Base-by-base conservation (phyloP, 164 flowering plant genomes). In the Platanus orientalis region DNA sequence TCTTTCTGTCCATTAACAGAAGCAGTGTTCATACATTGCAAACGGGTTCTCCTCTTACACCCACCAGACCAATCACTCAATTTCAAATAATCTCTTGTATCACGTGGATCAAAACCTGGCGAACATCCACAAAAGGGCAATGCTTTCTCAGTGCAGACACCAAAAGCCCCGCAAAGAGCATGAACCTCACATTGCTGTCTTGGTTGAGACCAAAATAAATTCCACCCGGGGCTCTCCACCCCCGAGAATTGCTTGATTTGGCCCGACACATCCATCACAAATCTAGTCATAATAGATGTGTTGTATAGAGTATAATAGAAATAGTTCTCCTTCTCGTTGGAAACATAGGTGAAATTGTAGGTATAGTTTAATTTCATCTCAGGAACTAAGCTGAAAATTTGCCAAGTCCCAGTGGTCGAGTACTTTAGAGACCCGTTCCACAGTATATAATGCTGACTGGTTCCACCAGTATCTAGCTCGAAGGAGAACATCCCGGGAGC, bases 131-230 rank as follows among this genome's bases (percentile, higher is more conserved):
- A 75, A 16, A 29, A 65, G 2, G 64, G 57, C 60, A 32, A 11
- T 0, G 58, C 44, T 27, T 57, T 27, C 62, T 64, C 23, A 50
- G 53, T 61, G 66, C 79, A 75, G 40, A 3, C 26, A n/a, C 65
- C 65, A 49, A 68, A 75, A 3, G 61, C 30, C 21, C 79, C 79
- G 30, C 79, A 75, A 36, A 25, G 26, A 52, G 60, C 62, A 36
- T 61, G 58, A 34, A 69, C 73, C 3, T 64, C 62, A 47, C 75
- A 69, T 45, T 47, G 73, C 21, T 69, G 64, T 40, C 61, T 63
- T 3, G 79, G 79, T 54, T 40, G 61, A 23, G 69, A 16, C 56
- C 12, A 56, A 56, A 23, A 23, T 0, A 44, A 3, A 53, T 44
- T 50, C 75, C 75, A 72, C 11, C 58, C 55, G 11, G 5, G n/a